These are phyloP conservation scores for Jatropha podagrica DNA, from an alignment of 441 rosid species.

Conservation along the genomic window DNA sequence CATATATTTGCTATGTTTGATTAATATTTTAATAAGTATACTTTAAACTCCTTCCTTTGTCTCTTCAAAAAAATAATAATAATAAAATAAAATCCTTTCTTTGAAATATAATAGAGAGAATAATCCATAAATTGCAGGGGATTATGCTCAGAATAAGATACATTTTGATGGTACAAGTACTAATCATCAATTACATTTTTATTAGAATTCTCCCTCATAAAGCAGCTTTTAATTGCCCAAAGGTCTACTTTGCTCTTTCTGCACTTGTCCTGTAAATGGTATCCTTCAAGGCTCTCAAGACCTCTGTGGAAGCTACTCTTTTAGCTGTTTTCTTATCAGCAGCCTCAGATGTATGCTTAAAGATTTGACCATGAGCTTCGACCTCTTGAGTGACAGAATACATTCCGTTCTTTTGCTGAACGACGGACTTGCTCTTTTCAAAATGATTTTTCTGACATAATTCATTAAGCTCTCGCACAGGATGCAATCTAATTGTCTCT, in stretches of 20 bases:
- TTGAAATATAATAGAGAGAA: no score
- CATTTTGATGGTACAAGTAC: no score
- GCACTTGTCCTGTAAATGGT: background rate
- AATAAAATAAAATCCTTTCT: no score
- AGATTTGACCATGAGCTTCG: slow-evolving; percentile 40
- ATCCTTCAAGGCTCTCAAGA: slow-evolving; percentile 52
- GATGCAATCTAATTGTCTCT: slow-evolving; percentile 56
- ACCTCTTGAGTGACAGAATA: slow-evolving; percentile 49
- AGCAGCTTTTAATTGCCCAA: background rate
- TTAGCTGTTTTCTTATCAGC: slow-evolving; percentile 51
- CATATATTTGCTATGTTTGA: no score
- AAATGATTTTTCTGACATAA: slow-evolving; percentile 49
- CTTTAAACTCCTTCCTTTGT: no score
- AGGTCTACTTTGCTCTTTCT: background rate
- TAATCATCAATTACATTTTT: background rate
- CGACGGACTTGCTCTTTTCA: slow-evolving; percentile 22
- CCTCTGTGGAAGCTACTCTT: slow-evolving; percentile 54
- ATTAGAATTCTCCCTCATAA: background rate
- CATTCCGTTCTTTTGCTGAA: slow-evolving; percentile 23
- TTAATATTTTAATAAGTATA: no score
- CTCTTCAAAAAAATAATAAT: no score
- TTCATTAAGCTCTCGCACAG: slow-evolving; percentile 61
- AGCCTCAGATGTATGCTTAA: slow-evolving; percentile 39
- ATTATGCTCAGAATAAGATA: no score
- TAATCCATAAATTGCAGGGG: no score